phyloP scores from a whole-genome alignment of 441 rosid species.

The Gossypium trilobum region DNA sequence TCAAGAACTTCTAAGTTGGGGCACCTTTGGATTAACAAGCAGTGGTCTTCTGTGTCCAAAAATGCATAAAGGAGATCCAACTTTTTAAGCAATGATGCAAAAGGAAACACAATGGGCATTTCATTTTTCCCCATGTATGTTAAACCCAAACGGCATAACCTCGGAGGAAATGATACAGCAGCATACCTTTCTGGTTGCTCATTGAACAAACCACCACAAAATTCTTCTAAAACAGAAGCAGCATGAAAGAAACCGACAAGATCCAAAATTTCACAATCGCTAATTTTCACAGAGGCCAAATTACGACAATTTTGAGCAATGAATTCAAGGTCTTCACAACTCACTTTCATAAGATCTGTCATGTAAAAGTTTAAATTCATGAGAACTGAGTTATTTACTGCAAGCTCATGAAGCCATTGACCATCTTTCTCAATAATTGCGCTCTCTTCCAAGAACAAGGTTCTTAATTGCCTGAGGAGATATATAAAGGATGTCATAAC shows the following conservation, averaged over 20 bases:
- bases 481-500: background rate
- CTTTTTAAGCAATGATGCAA: slow-evolving; percentile 57
- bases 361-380: slow-evolving; percentile 75
- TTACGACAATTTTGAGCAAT: slow-evolving; percentile 66
- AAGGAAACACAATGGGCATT: slow-evolving; percentile 70
- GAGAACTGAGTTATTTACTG: slow-evolving; percentile 55
- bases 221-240: slow-evolving; percentile 68
- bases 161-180: slow-evolving; percentile 46
- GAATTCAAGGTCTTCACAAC: slow-evolving; percentile 54
- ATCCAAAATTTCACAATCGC: slow-evolving; percentile 60
- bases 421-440: slow-evolving; percentile 59
- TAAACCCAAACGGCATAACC: slow-evolving; percentile 58
- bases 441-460: slow-evolving; percentile 80
- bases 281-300: slow-evolving; percentile 61
- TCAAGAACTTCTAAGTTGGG: slow-evolving; percentile 86
- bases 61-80: slow-evolving; percentile 81
- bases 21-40: slow-evolving; percentile 62
- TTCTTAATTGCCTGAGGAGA: slow-evolving; percentile 53
- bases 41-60: slow-evolving; percentile 77
- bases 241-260: slow-evolving; percentile 55
- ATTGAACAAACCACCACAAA: slow-evolving; percentile 72
- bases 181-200: slow-evolving; percentile 39
- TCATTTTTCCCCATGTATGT: slow-evolving; percentile 63
- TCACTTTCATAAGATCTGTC: slow-evolving; percentile 51
- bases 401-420: slow-evolving; percentile 79